These are phyloP conservation scores for Sordariomycetes sp. DNA, from an alignment of 2,329 filamentous ascomycete genomes.

Conservation along the genomic window DNA sequence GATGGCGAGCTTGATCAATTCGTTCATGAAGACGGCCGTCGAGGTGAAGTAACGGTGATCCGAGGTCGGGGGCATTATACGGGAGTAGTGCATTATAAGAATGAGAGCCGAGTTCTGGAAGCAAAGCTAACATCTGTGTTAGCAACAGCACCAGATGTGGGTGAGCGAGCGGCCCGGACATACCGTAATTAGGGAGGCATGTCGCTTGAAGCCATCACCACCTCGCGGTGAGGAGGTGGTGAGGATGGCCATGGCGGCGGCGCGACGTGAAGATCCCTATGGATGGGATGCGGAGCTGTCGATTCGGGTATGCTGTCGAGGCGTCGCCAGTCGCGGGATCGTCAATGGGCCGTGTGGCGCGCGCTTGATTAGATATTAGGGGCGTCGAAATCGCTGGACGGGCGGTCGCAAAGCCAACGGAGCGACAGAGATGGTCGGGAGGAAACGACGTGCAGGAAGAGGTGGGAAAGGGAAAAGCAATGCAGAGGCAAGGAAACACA, in stretches of 20 bases:
- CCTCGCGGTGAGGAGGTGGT: neutral
- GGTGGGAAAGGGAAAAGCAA: too few species aligned
- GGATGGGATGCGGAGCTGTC: too few species aligned
- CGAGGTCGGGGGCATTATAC: slow-evolving; percentile 77
- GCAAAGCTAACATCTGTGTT: slow-evolving; percentile 37
- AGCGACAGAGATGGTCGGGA: too few species aligned
- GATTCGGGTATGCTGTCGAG: too few species aligned
- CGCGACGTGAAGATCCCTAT: neutral
- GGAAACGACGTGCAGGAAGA: too few species aligned
- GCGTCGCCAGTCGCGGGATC: too few species aligned
- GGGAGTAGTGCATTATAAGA: slow-evolving; percentile 85
- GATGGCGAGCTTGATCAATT: slow-evolving; percentile 81
- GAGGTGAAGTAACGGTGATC: slow-evolving; percentile 89
- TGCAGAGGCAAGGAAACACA: too few species aligned
- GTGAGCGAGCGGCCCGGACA: neutral
- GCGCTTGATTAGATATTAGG: too few species aligned
- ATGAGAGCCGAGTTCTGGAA: slow-evolving; percentile 69
- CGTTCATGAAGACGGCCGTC: slow-evolving; percentile 88
- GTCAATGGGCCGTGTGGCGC: too few species aligned
- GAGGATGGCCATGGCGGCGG: slow-evolving; percentile 3
- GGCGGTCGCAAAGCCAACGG: too few species aligned
- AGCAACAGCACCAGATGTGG: neutral
- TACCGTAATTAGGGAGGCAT: slow-evolving; percentile 5
- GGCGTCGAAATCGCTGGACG: too few species aligned
- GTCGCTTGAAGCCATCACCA: slow-evolving; percentile 4